Evolutionary conservation across 1,284 basidiomycete species (phyloP).

Genomic region (Ceratobasidium theobromae): DNA sequence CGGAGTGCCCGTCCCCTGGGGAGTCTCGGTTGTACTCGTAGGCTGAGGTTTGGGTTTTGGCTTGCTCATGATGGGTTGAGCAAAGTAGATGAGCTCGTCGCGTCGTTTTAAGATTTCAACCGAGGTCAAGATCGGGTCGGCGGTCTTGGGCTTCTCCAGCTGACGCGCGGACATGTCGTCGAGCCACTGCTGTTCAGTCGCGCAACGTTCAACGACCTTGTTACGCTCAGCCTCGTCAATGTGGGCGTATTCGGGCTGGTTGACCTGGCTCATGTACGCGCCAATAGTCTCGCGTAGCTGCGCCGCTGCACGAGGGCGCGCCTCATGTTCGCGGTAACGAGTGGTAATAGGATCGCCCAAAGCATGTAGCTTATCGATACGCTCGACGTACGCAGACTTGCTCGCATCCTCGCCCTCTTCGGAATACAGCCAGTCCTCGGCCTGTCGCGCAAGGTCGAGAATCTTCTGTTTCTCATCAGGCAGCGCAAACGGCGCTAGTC

Average conservation of each 20-base stretch:
- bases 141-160: slow-evolving; percentile 82
- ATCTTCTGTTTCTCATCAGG: slow-evolving; percentile 75
- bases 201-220: slow-evolving; percentile 74
- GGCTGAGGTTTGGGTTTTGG: slow-evolving; percentile 80
- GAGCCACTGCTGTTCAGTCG: slow-evolving; percentile 88
- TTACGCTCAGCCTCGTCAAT: slow-evolving; percentile 87
- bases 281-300: slow-evolving; percentile 83
- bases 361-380: slow-evolving; percentile 76
- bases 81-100: slow-evolving; percentile 85
- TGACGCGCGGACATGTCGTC: slow-evolving; percentile 86
- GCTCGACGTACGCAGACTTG: slow-evolving; percentile 84
- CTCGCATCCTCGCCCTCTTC: slow-evolving; percentile 93
- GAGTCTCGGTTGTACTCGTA: slow-evolving; percentile 55
- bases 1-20: slow-evolving; percentile 52
- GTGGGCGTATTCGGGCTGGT: slow-evolving; percentile 77
- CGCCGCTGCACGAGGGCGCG: slow-evolving; percentile 68
- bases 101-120: slow-evolving; percentile 83
- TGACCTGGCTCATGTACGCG: slow-evolving; percentile 78
- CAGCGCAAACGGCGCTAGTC: slow-evolving; percentile 74
- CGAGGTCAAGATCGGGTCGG: slow-evolving; percentile 76
- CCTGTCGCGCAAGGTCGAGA: slow-evolving; percentile 64
- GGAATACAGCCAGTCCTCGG: slow-evolving; percentile 94
- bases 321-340: slow-evolving; percentile 80
- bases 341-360: slow-evolving; percentile 82
- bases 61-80: slow-evolving; percentile 79